These are phyloP conservation scores for Dentipellis fragilis DNA, from an alignment of 768 basidiomycete genomes.

Conservation along the genomic window DNA sequence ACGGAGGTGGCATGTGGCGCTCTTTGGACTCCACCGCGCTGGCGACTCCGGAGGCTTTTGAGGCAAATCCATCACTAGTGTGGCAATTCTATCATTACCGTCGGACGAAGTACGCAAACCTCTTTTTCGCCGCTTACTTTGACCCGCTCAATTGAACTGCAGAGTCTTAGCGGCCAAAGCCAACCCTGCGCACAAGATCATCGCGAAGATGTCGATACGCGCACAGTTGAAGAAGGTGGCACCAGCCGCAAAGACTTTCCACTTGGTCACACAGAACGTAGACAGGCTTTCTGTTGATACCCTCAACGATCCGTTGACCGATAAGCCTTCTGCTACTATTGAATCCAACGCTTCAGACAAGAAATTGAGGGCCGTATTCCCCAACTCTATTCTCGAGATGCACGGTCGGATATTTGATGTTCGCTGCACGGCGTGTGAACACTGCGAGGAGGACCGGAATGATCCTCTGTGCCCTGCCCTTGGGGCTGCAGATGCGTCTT, in stretches of 20 bases:
- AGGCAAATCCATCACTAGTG: slow-evolving; percentile 3
- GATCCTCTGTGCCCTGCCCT: slow-evolving; percentile 22
- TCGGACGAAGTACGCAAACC: slow-evolving; percentile 3
- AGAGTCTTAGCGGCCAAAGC: background rate
- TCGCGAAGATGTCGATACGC: slow-evolving; percentile 11
- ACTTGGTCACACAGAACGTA: slow-evolving; percentile 3
- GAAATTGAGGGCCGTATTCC: background rate
- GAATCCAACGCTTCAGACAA: background rate
- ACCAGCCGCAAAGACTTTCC: background rate
- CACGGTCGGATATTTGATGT: slow-evolving; percentile 51
- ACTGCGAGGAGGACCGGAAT: slow-evolving; percentile 35
- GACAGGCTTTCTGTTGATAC: background rate
- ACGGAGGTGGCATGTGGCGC: slow-evolving; percentile 6
- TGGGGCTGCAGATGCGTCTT: slow-evolving; percentile 17
- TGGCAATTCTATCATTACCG: slow-evolving; percentile 11
- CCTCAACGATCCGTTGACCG: background rate
- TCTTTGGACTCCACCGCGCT: slow-evolving; percentile 4
- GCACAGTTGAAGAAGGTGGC: background rate
- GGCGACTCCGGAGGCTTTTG: slow-evolving; percentile 5
- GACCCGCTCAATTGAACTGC: background rate
- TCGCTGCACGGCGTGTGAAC: slow-evolving; percentile 38
- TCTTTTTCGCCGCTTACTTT: background rate
- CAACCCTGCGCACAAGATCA: slow-evolving; percentile 18
- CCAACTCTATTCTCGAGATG: slow-evolving; percentile 33
- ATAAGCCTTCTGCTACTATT: background rate